Evolutionary conservation across 768 basidiomycete genomes (phyloP), one percentile per base, ranked within the genome.

Genomic region (Podaxis carcinomalis): DNA sequence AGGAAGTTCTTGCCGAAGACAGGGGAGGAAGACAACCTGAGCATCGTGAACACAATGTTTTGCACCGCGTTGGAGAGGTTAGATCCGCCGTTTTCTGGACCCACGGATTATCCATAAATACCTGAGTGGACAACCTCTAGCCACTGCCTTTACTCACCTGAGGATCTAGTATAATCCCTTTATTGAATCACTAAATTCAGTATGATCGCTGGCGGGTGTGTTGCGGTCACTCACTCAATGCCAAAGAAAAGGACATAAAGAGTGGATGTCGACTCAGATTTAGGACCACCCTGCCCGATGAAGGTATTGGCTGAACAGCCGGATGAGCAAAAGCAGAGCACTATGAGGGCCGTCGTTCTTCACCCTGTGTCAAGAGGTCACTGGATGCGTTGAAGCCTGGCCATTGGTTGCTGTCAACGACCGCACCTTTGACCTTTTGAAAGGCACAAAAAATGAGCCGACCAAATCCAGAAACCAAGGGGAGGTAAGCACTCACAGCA

Each of bases 201-300:
- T 27, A 3, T 11, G 13, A 49, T 27, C 21, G 23, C 23, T 23
- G 13, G 13, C 21, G 5, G 13, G 21, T 23, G 40, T 4, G 23
- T 49, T 49, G 21, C 28, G 28, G 57, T 28, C 16, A 67, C 80
- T 67, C 51, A 82, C 79, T 78, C 79, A 49, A 83, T 83, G 11
- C 83, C 83, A 63, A 84, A 81, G 71, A 84, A 85, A 9, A 80
- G 61, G 0, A 75, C 72, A 54, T 83, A 84, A 5, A 85, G 72
- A 5, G 83, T 83, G 1, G 76, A 78, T 4, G 3, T 9, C 0
- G 73, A 68, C 0, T 78, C 73, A 58, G 80, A 72, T 1, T 75
- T 69, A 0, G 68, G 39, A 14, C 61, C 53, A 7, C 27, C 35
- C 59, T 67, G 66, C n/a, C 55, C 52, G 9, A 65, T 68, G 42